Evolutionary conservation across 768 basidiomycete species (phyloP), one percentile per base, ranked within the genome.

Genomic region (Hygrocybe coccinea): DNA sequence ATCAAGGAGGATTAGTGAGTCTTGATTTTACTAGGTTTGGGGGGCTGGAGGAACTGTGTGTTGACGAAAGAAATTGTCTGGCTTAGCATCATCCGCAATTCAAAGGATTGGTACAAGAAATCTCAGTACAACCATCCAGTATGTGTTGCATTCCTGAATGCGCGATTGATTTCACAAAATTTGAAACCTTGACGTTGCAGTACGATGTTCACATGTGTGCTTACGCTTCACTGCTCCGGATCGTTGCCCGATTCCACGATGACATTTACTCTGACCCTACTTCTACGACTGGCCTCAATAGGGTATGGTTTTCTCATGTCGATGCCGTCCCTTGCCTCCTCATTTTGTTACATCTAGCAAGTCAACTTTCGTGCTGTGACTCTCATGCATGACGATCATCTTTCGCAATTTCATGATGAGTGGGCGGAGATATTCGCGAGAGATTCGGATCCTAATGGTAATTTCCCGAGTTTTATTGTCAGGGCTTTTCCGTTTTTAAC

Each of bases 1-100:
- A 86, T 95, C 65, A 87, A 87, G 62, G 91, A 93, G 62, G 90
- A 94, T 65, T 86, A 79, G 84, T 85, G 60, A 52, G 83, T 74
- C 8, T 17, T 14, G 38, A 41, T 47, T 44, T n/a, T n/a, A n/a
- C 48, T 38, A 6, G 12, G 5, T 38, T 44, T 39, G 10, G 25
- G n/a, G 19, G 21, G 15, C 38, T 37, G 29, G 35, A 12, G 6
- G 15, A 34, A 46, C 3, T 56, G 44, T 12, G 15, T 35, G 21
- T 56, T 29, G 29, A 29, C 8, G 8, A 29, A 3, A 29, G 37
- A n/a, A n/a, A n/a, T 11, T 53, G 12, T 41, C 24, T 17, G 33
- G 35, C 7, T 17, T 35, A 84, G 83, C 54, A 82, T 87, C 59
- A 82, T 89, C 52, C 80, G 91, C 33, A 80, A 83, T 63, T 83